A percentile compares a stretch with the other conserved stretches of the same genome.
phyloP scores from a whole-genome alignment of 1,139 yeast species.

The Lodderomyces metapsilosis region DNA sequence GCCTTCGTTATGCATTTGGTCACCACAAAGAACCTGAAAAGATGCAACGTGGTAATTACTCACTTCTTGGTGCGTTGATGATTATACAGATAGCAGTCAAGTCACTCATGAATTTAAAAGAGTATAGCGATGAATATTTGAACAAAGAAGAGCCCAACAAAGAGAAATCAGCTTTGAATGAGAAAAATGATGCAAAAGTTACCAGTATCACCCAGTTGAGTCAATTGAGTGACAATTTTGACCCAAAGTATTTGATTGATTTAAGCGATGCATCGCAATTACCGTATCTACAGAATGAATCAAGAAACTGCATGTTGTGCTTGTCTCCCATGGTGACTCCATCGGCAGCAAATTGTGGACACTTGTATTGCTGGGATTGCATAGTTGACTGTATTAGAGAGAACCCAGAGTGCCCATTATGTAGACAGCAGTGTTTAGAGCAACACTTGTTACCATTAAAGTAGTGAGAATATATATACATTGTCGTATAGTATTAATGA shows the following conservation, averaged over 20 bases:
- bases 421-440: conserved; percentile 73
- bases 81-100: conserved; percentile 58
- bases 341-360: conserved; percentile 88
- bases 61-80: conserved; percentile 71
- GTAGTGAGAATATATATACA: conserved; percentile 17
- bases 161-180: conserved; percentile 8
- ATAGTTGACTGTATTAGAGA: conserved; percentile 88
- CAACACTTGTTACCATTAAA: conserved; percentile 72
- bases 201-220: conserved; percentile 22
- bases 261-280: conserved; percentile 56
- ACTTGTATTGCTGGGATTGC: conserved; percentile 90
- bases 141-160: conserved; percentile 15
- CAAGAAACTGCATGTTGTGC: conserved; percentile 83
- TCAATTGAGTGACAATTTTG: conserved; percentile 16
- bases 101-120: conserved; percentile 32
- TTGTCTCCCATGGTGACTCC: conserved; percentile 79
- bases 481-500: not conserved
- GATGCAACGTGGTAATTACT: conserved; percentile 61
- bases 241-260: conserved; percentile 32
- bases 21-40: conserved; percentile 53
- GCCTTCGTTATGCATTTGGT: conserved; percentile 75
- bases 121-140: conserved; percentile 22
- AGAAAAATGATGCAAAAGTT: conserved; percentile 11
- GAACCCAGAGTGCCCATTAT: conserved; percentile 86
- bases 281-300: conserved; percentile 67